These are phyloP conservation scores for Metarhizium humberi DNA, from an alignment of 2,329 filamentous ascomycete species.

Conservation along the genomic window DNA sequence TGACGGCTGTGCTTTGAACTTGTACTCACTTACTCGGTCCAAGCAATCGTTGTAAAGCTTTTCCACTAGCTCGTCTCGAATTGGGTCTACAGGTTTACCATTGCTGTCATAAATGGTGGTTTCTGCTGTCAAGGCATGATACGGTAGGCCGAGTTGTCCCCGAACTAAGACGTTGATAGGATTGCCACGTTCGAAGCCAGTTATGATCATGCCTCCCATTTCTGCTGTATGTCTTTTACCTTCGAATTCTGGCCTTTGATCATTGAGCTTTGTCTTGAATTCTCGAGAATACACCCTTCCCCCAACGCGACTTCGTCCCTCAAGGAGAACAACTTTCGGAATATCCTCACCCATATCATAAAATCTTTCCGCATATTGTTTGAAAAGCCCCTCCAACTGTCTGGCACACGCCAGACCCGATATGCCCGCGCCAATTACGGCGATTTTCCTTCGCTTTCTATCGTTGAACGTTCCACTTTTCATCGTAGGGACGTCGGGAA, in stretches of 20 bases:
- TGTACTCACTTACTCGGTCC: conserved; percentile 83
- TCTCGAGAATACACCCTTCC: conserved; percentile 84
- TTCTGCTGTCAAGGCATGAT: conserved; percentile 68
- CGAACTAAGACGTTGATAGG: conserved; percentile 85
- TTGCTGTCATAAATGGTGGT: conserved; percentile 86
- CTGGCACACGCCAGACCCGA: conserved; percentile 86
- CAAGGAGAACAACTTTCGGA: conserved; percentile 71
- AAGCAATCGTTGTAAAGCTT: conserved; percentile 92
- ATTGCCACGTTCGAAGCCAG: conserved; percentile 92
- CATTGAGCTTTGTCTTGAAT: conserved; percentile 47
- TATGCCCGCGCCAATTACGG: conserved; percentile 89
- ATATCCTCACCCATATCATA: conserved; percentile 54
- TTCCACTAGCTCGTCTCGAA: conserved; percentile 75
- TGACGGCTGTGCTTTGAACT: conserved; percentile 62
- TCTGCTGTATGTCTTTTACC: conserved; percentile 71
- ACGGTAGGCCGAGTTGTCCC: conserved; percentile 79
- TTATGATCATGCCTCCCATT: conserved; percentile 97
- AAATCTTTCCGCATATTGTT: conserved; percentile 65
- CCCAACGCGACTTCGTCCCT: conserved; percentile 79
- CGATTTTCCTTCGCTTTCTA: conserved; percentile 60
- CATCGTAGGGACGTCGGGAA: conserved; percentile 36
- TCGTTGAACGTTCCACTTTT: conserved; percentile 24
- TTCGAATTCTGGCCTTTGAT: conserved; percentile 42
- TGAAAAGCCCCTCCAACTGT: conserved; percentile 78
- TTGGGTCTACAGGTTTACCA: conserved; percentile 66